Evolutionary conservation across 345 rosid species (phyloP).

Genomic region (Eucalyptus leucophloia): DNA sequence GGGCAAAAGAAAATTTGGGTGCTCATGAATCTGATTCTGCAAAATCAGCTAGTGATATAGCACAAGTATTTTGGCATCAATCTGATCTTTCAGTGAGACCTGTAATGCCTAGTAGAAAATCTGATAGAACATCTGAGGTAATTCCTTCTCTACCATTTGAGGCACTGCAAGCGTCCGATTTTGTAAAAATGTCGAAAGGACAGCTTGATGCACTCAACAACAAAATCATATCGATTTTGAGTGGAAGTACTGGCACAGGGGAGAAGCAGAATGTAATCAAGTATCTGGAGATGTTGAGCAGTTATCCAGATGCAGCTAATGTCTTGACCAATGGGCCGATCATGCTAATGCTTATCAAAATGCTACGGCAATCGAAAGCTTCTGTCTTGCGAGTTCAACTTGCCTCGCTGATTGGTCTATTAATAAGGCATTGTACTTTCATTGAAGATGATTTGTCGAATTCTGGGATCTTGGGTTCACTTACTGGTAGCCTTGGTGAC

Average conservation of each 20-base stretch:
- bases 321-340: conserved; percentile 86
- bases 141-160: conserved; percentile 77
- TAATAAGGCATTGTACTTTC: conserved; percentile 85
- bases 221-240: conserved; percentile 42
- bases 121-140: conserved; percentile 50
- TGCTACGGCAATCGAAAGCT: conserved; percentile 81
- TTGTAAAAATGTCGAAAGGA: conserved; percentile 66
- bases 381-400: conserved; percentile 83
- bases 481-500: conserved; percentile 85
- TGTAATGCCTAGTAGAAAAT: conserved; percentile 93
- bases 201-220: conserved; percentile 52
- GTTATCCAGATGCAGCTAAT: conserved; percentile 84
- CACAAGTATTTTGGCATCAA: conserved; percentile 79
- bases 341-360: conserved; percentile 86
- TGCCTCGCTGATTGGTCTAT: conserved; percentile 83
- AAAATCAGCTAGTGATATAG: conserved; percentile 44
- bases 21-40: conserved; percentile 41
- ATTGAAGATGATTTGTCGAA: conserved; percentile 79
- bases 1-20: conserved; percentile 42
- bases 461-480: conserved; percentile 86
- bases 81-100: conserved; percentile 97
- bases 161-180: conserved; percentile 60
- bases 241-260: conserved; percentile 52
- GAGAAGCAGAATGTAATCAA: conserved; percentile 90
- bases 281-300: conserved; percentile 85